A percentile compares a stretch with the other conserved stretches of the same genome.
Evolutionary conservation across 2,329 filamentous ascomycete species (phyloP).

Genomic region (Colletotrichum melonis): DNA sequence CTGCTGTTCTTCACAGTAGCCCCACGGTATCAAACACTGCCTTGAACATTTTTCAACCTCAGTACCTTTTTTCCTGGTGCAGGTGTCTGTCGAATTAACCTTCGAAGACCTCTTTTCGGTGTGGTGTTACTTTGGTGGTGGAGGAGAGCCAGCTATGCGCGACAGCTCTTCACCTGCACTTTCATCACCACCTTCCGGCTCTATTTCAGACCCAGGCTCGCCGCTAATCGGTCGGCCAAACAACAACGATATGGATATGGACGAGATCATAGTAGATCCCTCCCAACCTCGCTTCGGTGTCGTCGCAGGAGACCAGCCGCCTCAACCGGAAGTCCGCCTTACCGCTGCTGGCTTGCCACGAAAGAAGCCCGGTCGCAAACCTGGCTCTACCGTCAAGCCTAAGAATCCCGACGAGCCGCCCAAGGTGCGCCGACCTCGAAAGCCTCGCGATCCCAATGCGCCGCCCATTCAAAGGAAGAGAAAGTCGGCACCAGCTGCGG

Average conservation of each 20-base stretch:
- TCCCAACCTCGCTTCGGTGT: slow-evolving; percentile 48
- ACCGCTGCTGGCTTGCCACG: slow-evolving; percentile 69
- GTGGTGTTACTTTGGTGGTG: slow-evolving; percentile 25
- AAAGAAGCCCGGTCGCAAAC: slow-evolving; percentile 75
- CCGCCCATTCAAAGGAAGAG: slow-evolving; percentile 66
- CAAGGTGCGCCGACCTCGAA: slow-evolving; percentile 65
- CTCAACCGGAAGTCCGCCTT: slow-evolving; percentile 44
- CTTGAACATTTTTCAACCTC: not conserved
- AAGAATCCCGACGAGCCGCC: slow-evolving; percentile 55
- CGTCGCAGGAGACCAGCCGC: slow-evolving; percentile 39
- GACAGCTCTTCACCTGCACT: slow-evolving; percentile 61
- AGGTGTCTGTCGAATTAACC: not conserved
- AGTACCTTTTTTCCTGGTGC: not conserved
- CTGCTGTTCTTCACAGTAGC: not conserved
- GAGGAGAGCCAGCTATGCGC: slow-evolving; percentile 37
- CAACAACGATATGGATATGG: slow-evolving; percentile 52
- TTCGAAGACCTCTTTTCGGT: slow-evolving; percentile 5
- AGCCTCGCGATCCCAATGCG: slow-evolving; percentile 70
- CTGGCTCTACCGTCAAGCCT: slow-evolving; percentile 64
- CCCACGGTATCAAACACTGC: not conserved
- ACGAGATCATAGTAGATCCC: slow-evolving; percentile 62
- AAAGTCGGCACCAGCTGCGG: slow-evolving; percentile 57
- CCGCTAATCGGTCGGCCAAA: slow-evolving; percentile 47
- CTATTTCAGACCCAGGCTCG: slow-evolving; percentile 61
- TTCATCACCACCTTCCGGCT: slow-evolving; percentile 63